phyloP scores from a whole-genome alignment of 805 yeast species.

The Candida alai region DNA sequence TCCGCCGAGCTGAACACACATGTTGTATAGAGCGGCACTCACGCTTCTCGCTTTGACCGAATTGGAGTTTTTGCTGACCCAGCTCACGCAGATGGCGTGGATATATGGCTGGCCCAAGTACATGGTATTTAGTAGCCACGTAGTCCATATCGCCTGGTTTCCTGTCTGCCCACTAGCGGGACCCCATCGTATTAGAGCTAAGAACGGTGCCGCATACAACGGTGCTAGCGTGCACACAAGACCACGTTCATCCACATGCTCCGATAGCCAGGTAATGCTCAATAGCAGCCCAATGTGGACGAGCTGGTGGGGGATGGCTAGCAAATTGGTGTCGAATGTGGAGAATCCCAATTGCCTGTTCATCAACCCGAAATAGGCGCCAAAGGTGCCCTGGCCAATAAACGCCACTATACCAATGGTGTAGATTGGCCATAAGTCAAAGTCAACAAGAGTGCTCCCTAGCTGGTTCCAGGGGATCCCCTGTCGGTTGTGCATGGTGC shows the following conservation, averaged over 20 bases:
- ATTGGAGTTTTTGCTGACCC: conserved; percentile 62
- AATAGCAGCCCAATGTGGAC: conserved; percentile 35
- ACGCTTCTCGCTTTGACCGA: conserved; percentile 63
- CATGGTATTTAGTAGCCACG: conserved; percentile 16
- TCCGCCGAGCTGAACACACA: conserved; percentile 56
- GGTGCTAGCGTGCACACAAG: conserved; percentile 9
- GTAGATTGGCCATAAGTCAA: conserved; percentile 54
- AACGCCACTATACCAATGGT: conserved; percentile 20
- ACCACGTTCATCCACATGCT: conserved; percentile 24
- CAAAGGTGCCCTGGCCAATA: conserved; percentile 18
- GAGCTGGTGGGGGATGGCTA: conserved; percentile 21
- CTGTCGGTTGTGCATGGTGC: conserved; percentile 61
- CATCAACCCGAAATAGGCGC: conserved; percentile 11
- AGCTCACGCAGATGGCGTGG: conserved; percentile 23
- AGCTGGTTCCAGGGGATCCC: conserved; percentile 43
- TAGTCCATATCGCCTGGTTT: conserved; percentile 12
- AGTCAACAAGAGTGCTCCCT: conserved; percentile 41
- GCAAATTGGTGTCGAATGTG: conserved; percentile 19
- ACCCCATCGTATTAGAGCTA: conserved; percentile 10
- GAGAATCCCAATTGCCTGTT: conserved; percentile 19
- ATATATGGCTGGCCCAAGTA: conserved; percentile 30
- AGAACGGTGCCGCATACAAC: conserved; percentile 8
- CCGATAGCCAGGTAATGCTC: conserved; percentile 33
- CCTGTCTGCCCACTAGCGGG: conserved; percentile 6
- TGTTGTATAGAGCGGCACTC: conserved; percentile 61